Base-by-base conservation (phyloP, 352 stramenopile genomes). In the Globisporangium paddicum region DNA sequence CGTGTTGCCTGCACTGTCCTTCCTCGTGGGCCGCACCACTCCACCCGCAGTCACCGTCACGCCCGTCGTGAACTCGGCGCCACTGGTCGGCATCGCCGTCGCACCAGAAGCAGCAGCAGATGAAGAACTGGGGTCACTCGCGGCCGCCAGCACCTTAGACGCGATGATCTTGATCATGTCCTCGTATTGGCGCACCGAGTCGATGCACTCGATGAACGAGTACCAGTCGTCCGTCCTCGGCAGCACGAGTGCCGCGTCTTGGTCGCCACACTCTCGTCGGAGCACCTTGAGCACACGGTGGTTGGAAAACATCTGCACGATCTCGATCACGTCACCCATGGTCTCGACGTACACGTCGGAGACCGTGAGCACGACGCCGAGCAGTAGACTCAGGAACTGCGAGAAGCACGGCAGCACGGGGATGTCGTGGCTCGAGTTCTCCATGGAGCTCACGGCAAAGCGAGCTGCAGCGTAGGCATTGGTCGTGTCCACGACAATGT, bases 111-210 rank as follows among this genome's bases (percentile, higher is more conserved):
- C 8, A 7, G 30, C 28, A 41, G 7, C 5, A 55, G 55, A n/a
- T n/a, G n/a, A 40, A 34, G 10, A 9, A 41, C 3, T 32, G 0
- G 47, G 11, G 8, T 32, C 45, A 25, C 44, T 54, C 2, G 62
- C 69, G 0, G 69, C 73, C 26, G 68, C 60, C 25, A 77, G 51
- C 38, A 83, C 73, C 60, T 86, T 86, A 0, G 72, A 76, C 5
- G 79, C 73, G 35, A 92, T 86, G 42, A 89, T 87, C 63, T 92
- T 92, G 64, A 92, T 87, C 79, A 89, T 86, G 40, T 92, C 82
- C 66, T 90, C 79, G 58, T 86, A 90, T 51, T 92, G 82, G 8
- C 79, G 77, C 56, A 90, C 74, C 5, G 78, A 92, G 64, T 92
- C 79, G 14, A 92, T 75, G 58, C 76, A 77, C 64, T 92, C 82